These are phyloP conservation scores for Hura crepitans DNA, from an alignment of 441 rosid species.

Conservation along the genomic window DNA sequence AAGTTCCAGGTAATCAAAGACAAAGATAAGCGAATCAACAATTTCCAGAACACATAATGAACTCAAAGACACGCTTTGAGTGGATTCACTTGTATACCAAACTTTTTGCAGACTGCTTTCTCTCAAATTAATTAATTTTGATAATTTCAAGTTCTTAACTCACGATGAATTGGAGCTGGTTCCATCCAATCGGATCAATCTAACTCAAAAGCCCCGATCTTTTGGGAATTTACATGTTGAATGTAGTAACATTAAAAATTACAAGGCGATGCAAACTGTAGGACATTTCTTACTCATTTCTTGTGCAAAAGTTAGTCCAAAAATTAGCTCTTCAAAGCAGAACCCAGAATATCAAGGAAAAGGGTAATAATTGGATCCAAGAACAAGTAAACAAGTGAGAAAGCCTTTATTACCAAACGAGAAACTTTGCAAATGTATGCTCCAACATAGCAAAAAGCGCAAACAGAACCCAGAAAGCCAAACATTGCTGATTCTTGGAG, in stretches of 20 bases:
- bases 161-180: not conserved
- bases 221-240: not conserved
- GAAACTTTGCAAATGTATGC: conserved; percentile 22
- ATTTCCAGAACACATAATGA: not conserved
- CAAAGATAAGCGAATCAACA: not conserved
- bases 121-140: not conserved
- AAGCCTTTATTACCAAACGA: conserved; percentile 6
- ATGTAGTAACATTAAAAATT: not conserved
- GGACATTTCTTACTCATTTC: not conserved
- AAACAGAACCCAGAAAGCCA: conserved; percentile 38
- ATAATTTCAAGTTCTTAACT: not conserved
- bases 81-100: not conserved
- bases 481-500: conserved; percentile 32
- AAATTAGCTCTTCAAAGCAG: not conserved
- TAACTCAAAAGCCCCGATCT: not conserved
- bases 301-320: not conserved
- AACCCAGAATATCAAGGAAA: not conserved
- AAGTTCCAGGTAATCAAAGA: too few relatives aligned
- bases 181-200: not conserved
- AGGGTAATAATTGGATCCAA: not conserved
- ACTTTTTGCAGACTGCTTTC: not conserved
- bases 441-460: conserved; percentile 26
- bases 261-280: not conserved
- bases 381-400: not conserved
- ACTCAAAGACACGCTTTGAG: not conserved